Conservation (phyloP, 2,329 filamentous ascomycete genomes). For the Verticillium tricorpus region DNA sequence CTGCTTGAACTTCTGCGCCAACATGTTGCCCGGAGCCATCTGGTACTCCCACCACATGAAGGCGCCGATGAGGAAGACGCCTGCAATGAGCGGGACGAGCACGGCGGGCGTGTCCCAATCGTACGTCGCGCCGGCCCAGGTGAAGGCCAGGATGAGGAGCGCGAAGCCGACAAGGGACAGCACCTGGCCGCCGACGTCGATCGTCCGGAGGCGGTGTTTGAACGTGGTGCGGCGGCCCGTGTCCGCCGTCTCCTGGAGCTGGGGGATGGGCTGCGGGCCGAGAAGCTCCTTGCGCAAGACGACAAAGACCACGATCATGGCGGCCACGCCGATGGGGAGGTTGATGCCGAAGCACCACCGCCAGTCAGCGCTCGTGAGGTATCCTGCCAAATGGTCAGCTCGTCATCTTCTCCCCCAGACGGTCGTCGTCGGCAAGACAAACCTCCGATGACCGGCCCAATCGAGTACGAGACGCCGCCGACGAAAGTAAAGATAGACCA, state of each 20-base stretch:
- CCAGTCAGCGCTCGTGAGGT: constrained; percentile 53
- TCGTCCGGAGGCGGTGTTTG: constrained; percentile 42
- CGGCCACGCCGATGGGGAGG: constrained; percentile 49
- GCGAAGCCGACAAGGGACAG: constrained; percentile 52
- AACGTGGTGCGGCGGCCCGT: constrained; percentile 28
- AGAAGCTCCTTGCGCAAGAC: constrained; percentile 56
- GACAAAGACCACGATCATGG: constrained; percentile 49
- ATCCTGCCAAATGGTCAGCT: constrained; percentile 22
- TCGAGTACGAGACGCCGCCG: constrained; percentile 49
- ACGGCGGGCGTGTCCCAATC: constrained; percentile 46
- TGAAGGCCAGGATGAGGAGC: constrained; percentile 48
- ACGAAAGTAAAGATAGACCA: constrained; percentile 59
- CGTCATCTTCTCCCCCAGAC: neutral
- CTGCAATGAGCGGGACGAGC: constrained; percentile 42
- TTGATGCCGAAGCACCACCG: constrained; percentile 64
- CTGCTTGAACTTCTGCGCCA: constrained; percentile 43
- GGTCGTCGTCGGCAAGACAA: neutral
- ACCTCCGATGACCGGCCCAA: constrained; percentile 59
- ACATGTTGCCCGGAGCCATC: constrained; percentile 42
- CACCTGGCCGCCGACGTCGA: constrained; percentile 52
- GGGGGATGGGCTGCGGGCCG: constrained; percentile 43
- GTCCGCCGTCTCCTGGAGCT: constrained; percentile 33
- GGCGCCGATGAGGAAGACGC: constrained; percentile 30
- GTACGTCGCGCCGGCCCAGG: constrained; percentile 52
- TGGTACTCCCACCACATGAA: constrained; percentile 51